phyloP scores from a whole-genome alignment of 1,139 yeast species.

The Suzukiozyma palmioleophila region DNA sequence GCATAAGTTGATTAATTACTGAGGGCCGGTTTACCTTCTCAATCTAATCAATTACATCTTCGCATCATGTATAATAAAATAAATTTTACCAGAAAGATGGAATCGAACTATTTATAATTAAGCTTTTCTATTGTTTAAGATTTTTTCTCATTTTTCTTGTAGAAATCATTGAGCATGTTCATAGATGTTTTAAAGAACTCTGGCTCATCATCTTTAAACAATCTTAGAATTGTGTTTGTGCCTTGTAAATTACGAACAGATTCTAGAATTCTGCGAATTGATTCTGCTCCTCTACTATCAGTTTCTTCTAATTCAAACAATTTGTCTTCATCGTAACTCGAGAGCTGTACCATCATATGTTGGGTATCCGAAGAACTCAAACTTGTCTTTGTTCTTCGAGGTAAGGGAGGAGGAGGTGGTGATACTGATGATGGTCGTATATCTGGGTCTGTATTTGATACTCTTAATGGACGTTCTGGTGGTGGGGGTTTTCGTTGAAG shows the following conservation, averaged over 20 bases:
- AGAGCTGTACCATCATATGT: background rate
- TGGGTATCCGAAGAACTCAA: background rate
- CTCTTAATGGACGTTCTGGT: slow-evolving; percentile 11
- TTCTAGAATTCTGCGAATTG: slow-evolving; percentile 42
- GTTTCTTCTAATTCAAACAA: slow-evolving; percentile 29
- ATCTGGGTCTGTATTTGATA: slow-evolving; percentile 6
- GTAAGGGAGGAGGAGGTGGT: slow-evolving; percentile 11
- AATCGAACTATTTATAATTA: background rate
- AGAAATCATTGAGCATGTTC: slow-evolving; percentile 2
- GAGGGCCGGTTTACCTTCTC: slow-evolving; percentile 6
- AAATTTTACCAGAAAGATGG: background rate
- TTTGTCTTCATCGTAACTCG: slow-evolving; percentile 7
- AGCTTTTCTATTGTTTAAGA: background rate
- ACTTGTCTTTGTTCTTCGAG: slow-evolving; percentile 6
- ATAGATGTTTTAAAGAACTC: slow-evolving; percentile 22
- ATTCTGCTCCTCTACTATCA: slow-evolving; percentile 45
- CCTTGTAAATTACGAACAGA: slow-evolving; percentile 37
- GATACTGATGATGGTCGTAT: slow-evolving; percentile 8
- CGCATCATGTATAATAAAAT: slow-evolving; percentile 3
- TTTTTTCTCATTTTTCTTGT: background rate
- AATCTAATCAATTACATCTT: slow-evolving; percentile 4
- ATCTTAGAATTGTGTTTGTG: slow-evolving; percentile 29
- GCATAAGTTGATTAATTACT: slow-evolving; percentile 3
- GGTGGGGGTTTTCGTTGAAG: slow-evolving; percentile 20
- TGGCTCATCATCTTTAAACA: slow-evolving; percentile 36